phyloP scores from a whole-genome alignment of 108 stramenopile genomes.

The Nitzschia palea region DNA sequence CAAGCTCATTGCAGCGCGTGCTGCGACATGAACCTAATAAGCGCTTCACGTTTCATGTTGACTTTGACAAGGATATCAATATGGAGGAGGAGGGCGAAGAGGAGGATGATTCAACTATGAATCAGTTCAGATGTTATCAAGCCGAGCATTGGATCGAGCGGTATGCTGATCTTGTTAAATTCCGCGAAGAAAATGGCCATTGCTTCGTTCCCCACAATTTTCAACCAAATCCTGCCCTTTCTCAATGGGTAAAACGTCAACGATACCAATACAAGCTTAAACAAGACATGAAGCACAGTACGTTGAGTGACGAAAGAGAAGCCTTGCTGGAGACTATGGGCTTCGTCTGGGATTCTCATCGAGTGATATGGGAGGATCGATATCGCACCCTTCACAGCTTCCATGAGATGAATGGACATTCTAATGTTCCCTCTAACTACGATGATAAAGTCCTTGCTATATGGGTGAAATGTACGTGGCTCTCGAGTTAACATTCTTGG shows the following conservation, averaged over 20 bases:
- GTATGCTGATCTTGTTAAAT: conserved; percentile 34
- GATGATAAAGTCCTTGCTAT: conserved; percentile 6
- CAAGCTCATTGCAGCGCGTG: background rate
- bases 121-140: conserved; percentile 12
- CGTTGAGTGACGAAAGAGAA: conserved; percentile 8
- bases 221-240: conserved; percentile 19
- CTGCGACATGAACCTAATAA: background rate
- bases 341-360: conserved; percentile 21
- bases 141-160: conserved; percentile 44
- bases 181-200: conserved; percentile 46
- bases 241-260: conserved; percentile 31
- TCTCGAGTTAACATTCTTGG: too few species aligned
- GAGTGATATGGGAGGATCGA: background rate
- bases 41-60: background rate
- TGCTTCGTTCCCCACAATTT: conserved; percentile 36
- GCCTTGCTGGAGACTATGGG: conserved; percentile 2
- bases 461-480: conserved; percentile 26
- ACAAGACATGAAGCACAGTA: conserved; percentile 27
- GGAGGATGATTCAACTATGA: background rate
- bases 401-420: conserved; percentile 3
- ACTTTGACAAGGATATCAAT: background rate
- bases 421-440: conserved; percentile 7
- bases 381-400: background rate
- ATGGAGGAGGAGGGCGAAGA: background rate
- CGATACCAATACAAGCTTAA: conserved; percentile 18